Evolutionary conservation across 169 alveolate genomes (phyloP), one percentile per base, ranked within the genome.

Genomic region (Cystoisospora suis): DNA sequence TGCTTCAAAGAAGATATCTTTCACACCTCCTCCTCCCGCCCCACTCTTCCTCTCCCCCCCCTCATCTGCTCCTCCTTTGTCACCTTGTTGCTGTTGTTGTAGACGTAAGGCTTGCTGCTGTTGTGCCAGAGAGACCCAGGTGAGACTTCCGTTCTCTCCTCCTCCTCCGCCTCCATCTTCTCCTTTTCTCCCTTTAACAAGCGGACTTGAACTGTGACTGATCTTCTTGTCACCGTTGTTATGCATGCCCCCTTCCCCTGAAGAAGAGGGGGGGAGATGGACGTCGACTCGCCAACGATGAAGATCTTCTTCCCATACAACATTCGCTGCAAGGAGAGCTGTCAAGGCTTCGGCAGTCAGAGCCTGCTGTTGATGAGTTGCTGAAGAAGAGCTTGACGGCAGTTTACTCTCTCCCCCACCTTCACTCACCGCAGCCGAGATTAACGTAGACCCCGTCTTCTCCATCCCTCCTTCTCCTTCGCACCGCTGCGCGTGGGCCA

Each of bases 311-410:
- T 72, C 83, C 83, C 83, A 72, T 15, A 72, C 56, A 12, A 40
- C 83, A 53, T 40, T 38, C n/a, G 47, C 36, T 9, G 34, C 56
- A 6, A 72, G 23, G 32, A 72, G 56, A 29, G 23, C 17, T 0
- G 83, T 72, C 83, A 72, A 34, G n/a, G 47, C 32, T 34, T 72
- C 83, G 1, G 83, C 83, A 6, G 83, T 40, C n/a, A 72, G 83
- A 29, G 36, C 58, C 83, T 72, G 83, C 56, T 53, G 65, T 23
- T 53, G 65, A 12, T 53, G 65, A n/a, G n/a, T n/a, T n/a, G n/a
- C n/a, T n/a, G n/a, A n/a, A n/a, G 65, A 12, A 53, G 29, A 53
- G 65, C 65, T 53, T 12, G 29, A 15, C 65, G 12, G 23, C 65
- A 53, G 12, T 23, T 15, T 23, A 23, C 65, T 53, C 29, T 53